Conservation (phyloP, 2,329 filamentous ascomycete species). For the Trichothecium sympodiale region DNA sequence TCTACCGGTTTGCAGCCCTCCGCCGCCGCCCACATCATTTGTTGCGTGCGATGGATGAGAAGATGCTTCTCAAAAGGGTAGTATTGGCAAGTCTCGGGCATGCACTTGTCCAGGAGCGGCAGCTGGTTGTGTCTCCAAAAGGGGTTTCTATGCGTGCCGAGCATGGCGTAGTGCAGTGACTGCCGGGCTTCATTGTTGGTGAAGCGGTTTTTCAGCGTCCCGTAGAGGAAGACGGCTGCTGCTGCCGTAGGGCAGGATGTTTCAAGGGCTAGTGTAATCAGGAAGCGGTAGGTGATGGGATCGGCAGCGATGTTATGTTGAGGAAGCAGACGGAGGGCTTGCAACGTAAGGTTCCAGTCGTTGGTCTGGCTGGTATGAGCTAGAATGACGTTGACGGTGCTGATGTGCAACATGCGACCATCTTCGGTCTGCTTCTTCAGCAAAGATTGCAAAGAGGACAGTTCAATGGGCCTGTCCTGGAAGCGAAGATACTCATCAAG, state of each 20-base stretch:
- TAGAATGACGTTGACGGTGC: slow-evolving; percentile 27
- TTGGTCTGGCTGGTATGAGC: slow-evolving; percentile 14
- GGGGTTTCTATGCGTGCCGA: slow-evolving; percentile 10
- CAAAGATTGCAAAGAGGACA: not conserved
- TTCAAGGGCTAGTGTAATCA: slow-evolving; percentile 25
- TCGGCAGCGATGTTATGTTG: slow-evolving; percentile 14
- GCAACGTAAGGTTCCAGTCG: slow-evolving; percentile 20
- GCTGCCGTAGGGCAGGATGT: slow-evolving; percentile 18
- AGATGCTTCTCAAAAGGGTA: not conserved
- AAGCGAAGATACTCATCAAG: slow-evolving; percentile 31
- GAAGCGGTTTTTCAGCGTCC: slow-evolving; percentile 18
- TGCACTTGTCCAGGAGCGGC: not conserved
- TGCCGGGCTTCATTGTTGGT: slow-evolving; percentile 10
- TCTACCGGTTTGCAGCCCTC: slow-evolving; percentile 16
- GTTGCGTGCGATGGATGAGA: not conserved
- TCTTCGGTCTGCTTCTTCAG: slow-evolving; percentile 7
- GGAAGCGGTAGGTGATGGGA: slow-evolving; percentile 20
- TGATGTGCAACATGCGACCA: slow-evolving; percentile 13
- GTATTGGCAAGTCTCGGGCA: not conserved
- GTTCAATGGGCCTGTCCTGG: not conserved
- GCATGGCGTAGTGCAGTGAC: slow-evolving; percentile 14
- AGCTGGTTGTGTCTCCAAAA: slow-evolving; percentile 18
- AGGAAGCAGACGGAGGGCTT: slow-evolving; percentile 15
- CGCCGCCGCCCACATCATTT: not conserved
- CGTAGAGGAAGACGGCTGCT: slow-evolving; percentile 21